Evolutionary conservation across 192 early-diverging fungal species (phyloP), one percentile per base, ranked within the genome.

Genomic region (Coemansia sp.): DNA sequence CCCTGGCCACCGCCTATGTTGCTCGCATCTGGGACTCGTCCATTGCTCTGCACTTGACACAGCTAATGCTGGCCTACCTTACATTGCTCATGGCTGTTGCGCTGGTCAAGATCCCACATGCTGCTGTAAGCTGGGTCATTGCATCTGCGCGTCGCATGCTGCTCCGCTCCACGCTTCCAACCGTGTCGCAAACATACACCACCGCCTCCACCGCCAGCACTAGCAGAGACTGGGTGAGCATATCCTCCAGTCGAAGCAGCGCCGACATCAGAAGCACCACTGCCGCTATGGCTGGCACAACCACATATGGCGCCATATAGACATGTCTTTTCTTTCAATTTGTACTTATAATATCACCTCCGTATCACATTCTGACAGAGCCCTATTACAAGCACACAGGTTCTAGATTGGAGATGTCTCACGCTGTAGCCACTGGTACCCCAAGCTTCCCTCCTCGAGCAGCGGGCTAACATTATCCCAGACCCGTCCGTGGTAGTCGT

Each of bases 401-500:
- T 43, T 11, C 41, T 82, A 89, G 50, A 93, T 75, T 2, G 86
- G 78, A 42, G 65, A 58, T 3, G 92, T 90, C 53, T 97, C 90
- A 43, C 83, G 80, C 70, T 87, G 74, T 33, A 98, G 80, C 94
- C 94, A 98, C 54, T 85, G 75, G 48, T 82, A 80, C 14, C 80
- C 90, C 19, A 77, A 59, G 22, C 80, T 77, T 42, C 81, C 83
- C 60, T 88, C 68, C 47, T 81, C 60, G 52, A 98, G 56, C 35
- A 90, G 74, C 40, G 91, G 90, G n/a, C 81, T 77, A 9, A 99
- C 86, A 66, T 87, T 91, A 27, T 82, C 81, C 55, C 83, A 79
- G 52, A 86, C 88, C 56, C 83, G 74, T 3, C 60, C 58, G 64
- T 99, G 87, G 77, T 95, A 99, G 17, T 53, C 60, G 70, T 99